Evolutionary conservation across 2,329 filamentous ascomycete genomes (phyloP), one percentile per base, ranked within the genome.

Genomic region (Phaeosphaeriaceae sp.): DNA sequence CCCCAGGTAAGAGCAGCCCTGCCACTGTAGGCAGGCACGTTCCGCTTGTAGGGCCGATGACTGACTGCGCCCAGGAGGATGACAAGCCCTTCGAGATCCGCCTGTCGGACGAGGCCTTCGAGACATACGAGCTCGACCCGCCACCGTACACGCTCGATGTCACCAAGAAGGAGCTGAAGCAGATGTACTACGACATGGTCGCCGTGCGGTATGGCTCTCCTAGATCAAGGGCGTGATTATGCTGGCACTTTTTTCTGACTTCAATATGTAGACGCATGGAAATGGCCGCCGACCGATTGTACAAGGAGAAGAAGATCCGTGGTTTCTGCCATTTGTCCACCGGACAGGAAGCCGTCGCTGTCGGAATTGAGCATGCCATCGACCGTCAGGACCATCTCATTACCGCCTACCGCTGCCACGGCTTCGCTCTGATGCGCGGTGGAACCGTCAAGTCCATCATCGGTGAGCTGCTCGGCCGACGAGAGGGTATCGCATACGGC

Each of bases 281-380:
- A 84, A 97, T 99, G 94, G 93, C 94, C 69, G 93, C 95, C 83
- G 95, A 99, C 80, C 89, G 94, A 79, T 86, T 99, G 76, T 99
- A 99, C 91, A 99, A 99, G 86, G 95, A 98, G 86, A 99, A 99
- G 90, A 98, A 99, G 88, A 98, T 99, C 74, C 91, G 95, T 74
- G 95, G 95, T 84, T 99, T 99, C 91, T 99, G 95, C 85, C 95
- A 99, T 84, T 83, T 99, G 81, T 98, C 95, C 58, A 96, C 91
- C 59, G 95, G 95, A 64, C 95, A 99, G 83, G 95, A 99, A 86
- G 95, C 95, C 67, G 95, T 99, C 68, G 93, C 95, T 58, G 89
- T 93, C 71, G 95, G 95, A 78, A 98, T 99, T 76, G 95, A 99
- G 84, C 92, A 97, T 80, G 93, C 93, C 68, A 91, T 99, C 77